phyloP scores from a whole-genome alignment of 169 alveolate genomes.

The Fabrea salina region DNA sequence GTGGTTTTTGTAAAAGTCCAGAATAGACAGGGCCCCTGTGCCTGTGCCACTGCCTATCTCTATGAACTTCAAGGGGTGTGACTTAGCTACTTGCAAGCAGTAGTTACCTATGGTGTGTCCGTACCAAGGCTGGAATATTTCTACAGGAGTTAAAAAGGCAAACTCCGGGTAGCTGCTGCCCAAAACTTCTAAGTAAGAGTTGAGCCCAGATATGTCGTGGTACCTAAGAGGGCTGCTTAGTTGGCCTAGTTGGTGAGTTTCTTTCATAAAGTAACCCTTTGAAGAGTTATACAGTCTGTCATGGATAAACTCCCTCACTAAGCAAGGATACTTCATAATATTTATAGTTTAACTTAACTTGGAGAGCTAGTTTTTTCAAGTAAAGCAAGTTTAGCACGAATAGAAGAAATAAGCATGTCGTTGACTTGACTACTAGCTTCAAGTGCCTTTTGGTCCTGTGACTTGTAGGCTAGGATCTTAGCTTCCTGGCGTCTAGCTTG shows the following conservation, averaged over 20 bases:
- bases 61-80: conserved; percentile 43
- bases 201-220: conserved; percentile 53
- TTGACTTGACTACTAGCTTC: neutral
- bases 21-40: conserved; percentile 57
- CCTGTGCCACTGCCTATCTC: conserved; percentile 83
- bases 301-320: conserved; percentile 63
- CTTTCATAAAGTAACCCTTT: conserved; percentile 64
- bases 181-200: conserved; percentile 52
- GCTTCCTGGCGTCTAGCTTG: neutral
- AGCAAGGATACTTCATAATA: conserved; percentile 26
- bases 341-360: too few species aligned
- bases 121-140: conserved; percentile 73
- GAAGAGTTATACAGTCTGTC: conserved; percentile 60
- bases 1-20: conserved; percentile 60
- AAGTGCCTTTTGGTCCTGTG: neutral
- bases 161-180: conserved; percentile 68
- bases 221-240: conserved; percentile 57
- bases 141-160: conserved; percentile 78
- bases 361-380: too few species aligned
- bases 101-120: conserved; percentile 75
- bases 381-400: conserved; percentile 21
- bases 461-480: neutral
- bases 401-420: conserved; percentile 8
- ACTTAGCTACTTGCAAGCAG: conserved; percentile 34
- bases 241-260: conserved; percentile 57